These are phyloP conservation scores for Microsporum audouinii DNA, from an alignment of 2,329 filamentous ascomycete genomes.

Conservation along the genomic window DNA sequence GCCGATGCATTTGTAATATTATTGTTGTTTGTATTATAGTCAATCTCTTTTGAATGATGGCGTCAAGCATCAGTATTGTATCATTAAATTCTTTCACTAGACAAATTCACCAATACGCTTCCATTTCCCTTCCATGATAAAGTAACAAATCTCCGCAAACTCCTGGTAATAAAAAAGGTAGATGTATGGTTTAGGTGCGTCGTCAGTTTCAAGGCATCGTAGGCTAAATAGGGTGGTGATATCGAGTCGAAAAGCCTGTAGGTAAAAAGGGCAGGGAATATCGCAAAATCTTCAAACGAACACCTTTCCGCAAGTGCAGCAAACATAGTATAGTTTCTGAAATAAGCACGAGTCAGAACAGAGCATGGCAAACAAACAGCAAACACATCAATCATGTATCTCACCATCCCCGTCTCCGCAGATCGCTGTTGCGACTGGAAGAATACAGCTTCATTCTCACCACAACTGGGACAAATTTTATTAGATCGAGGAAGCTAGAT, in stretches of 20 bases:
- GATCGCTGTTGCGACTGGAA: constrained; percentile 98
- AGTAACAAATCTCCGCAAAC: not conserved
- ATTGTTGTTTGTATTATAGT: constrained; percentile 3
- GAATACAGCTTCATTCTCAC: constrained; percentile 84
- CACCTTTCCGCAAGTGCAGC: constrained; percentile 84
- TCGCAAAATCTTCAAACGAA: constrained; percentile 38
- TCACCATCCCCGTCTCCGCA: constrained; percentile 95
- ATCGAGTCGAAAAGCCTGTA: not conserved
- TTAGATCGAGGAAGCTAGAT: constrained; percentile 78
- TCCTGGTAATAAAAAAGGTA: not conserved
- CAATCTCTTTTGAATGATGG: not conserved
- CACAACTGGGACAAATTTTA: constrained; percentile 73
- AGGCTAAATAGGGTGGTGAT: not conserved
- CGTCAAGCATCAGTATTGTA: not conserved
- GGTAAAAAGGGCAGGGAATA: not conserved
- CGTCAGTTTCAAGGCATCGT: not conserved
- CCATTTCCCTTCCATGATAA: not conserved
- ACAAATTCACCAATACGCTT: not conserved
- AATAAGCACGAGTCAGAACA: constrained; percentile 14
- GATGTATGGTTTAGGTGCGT: not conserved
- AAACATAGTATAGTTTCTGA: constrained; percentile 87
- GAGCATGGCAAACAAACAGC: not conserved
- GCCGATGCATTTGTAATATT: constrained; percentile 59
- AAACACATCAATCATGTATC: constrained; percentile 22
- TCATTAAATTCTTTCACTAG: constrained; percentile 1